Evolutionary conservation across 2,329 filamentous ascomycete species (phyloP), one percentile per base, ranked within the genome.

Genomic region (Ascosphaera acerosa): DNA sequence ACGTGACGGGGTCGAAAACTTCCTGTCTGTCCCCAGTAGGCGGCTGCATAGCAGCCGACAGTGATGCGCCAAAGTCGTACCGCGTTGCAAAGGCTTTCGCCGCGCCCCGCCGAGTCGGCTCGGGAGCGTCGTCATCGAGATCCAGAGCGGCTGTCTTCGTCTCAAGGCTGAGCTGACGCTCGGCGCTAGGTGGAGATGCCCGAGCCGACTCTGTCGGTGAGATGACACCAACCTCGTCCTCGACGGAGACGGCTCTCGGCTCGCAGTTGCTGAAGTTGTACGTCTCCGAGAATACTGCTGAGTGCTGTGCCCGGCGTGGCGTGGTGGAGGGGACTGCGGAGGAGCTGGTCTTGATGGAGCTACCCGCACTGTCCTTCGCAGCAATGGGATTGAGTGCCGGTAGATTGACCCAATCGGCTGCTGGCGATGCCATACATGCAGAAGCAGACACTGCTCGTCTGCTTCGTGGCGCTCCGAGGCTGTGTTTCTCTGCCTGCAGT

Each of bases 51-150:
- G 80, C 81, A 32, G 81, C 80, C 32, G 65, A 72, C 18, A 94
- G 62, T 1, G 87, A 94, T n/a, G 78, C 78, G 37, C 76, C 73
- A 50, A 97, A 94, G 55, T 94, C 84, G 49, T 97, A 97, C 33
- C 87, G 75, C 51, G 82, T 82, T 29, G 80, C 76, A 49, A 94
- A 92, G 12, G 73, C 76, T 42, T 76, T 70, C 39, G 64, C 69
- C 48, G 44, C 58, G 22, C 51, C 50, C 23, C 55, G 54, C 15
- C 49, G 55, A 26, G 52, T 46, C 12, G 56, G 54, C 27, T 54
- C 48, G 38, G 76, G 69, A 33, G 64, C 67, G 33, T 76, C 50
- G 40, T 64, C 70, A 29, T 61, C 48, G 10, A 77, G 75, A 46
- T 69, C 67, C 35, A 66, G 64, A 23, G 61, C 62, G 58, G 80